Base-by-base conservation (phyloP, 306 rosid species). In the Nissolia schottii region DNA sequence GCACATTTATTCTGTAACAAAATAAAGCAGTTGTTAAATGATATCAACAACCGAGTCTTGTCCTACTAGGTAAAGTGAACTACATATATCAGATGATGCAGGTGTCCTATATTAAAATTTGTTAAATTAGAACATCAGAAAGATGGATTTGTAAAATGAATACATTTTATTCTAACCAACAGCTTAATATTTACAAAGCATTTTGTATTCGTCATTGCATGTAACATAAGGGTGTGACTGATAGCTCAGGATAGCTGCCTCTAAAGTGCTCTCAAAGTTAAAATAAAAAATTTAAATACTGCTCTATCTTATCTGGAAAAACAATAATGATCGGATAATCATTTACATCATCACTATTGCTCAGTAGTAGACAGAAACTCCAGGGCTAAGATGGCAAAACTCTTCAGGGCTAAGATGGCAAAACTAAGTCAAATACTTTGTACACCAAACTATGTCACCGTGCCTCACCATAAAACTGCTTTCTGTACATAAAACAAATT, bases 331-430 rank as follows among this genome's bases (percentile, higher is more conserved):
- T 10, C 32, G 64, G 24, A 74, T 71, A 64, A 71, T 49, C 82
- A 84, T 83, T 74, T 81, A 85, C 84, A 89, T 71, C 84, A 89
- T 71, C 2, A 35, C 85, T 73, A 73, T 23, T 38, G 31, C 77
- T 75, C 67, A 72, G 34, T 59, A 76, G 68, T 59, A 76, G 68
- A 29, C 84, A 65, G 31, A 74, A 73, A 31, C 58, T 24, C 54
- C 19, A 16, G 34, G 64, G 49, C 82, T 35, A n/a, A 25, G 45
- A 56, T 65, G 49, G 54, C 14, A 70, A 75, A 57, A 75, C 83
- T 51, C n/a, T n/a, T 63, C 19, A 16, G 34, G 64, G 49, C 82
- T 35, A n/a, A 25, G 45, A 56, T 65, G 49, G 54, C 14, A 70
- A 75, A 57, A 75, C 83, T 51, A 73, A 19, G 46, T 43, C 69